phyloP scores from a whole-genome alignment of 78 protist species.

The Blattamonas nauphoetae region DNA sequence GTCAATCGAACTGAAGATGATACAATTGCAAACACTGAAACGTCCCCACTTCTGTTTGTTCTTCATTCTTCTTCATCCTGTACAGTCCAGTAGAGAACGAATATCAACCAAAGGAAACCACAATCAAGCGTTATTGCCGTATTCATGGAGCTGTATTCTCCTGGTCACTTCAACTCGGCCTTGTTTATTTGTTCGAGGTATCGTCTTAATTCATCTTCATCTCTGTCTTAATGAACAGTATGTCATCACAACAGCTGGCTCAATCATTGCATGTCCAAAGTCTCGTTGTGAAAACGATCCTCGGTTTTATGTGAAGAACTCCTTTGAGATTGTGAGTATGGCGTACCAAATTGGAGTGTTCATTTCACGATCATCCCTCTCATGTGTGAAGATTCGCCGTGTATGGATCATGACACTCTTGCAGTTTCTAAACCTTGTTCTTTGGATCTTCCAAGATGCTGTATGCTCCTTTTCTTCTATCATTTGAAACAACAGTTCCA shows the following conservation, averaged over 20 bases:
- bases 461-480: not conserved
- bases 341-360: not conserved
- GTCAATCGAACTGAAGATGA: not conserved
- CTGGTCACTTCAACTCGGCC: not conserved
- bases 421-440: not conserved
- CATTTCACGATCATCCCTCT: not conserved
- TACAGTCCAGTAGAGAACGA: not conserved
- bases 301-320: not conserved
- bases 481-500: slow-evolving; percentile 3
- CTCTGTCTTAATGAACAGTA: not conserved
- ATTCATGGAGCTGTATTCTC: not conserved
- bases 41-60: not conserved
- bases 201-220: not conserved
- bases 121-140: not conserved
- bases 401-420: slow-evolving; percentile 1
- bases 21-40: not conserved
- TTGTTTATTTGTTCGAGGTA: not conserved
- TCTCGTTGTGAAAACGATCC: not conserved
- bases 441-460: not conserved
- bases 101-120: not conserved
- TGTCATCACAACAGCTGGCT: not conserved
- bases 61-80: not conserved
- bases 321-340: not conserved
- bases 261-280: not conserved
- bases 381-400: not conserved